These are phyloP conservation scores for Gaultheria prostrata DNA, from an alignment of 148 eudicot genomes.

Conservation along the genomic window DNA sequence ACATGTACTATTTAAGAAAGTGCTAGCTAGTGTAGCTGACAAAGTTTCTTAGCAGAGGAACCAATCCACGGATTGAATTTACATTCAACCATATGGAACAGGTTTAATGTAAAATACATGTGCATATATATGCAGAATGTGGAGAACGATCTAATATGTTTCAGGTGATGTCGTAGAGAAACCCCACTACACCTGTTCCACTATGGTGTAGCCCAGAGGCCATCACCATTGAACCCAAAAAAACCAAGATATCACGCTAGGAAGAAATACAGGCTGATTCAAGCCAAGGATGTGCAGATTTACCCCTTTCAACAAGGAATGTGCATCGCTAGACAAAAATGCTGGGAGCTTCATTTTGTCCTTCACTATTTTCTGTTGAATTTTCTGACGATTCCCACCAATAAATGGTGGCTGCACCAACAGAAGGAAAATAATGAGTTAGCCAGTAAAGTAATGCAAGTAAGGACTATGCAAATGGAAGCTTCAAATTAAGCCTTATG, in stretches of 20 bases:
- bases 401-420: conserved; percentile 51
- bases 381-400: conserved; percentile 49
- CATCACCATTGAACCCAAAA: neutral
- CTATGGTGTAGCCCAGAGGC: neutral
- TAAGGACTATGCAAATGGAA: neutral
- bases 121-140: neutral
- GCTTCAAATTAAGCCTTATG: neutral
- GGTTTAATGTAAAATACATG: neutral
- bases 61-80: neutral
- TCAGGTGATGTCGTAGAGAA: neutral
- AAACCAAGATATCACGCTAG: neutral
- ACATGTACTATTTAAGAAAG: neutral
- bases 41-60: neutral
- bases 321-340: conserved; percentile 61
- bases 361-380: conserved; percentile 52
- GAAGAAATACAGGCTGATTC: neutral
- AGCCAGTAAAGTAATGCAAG: neutral
- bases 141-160: neutral
- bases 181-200: neutral
- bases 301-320: conserved; percentile 58
- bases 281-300: neutral
- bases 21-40: neutral
- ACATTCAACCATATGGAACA: neutral
- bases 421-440: conserved; percentile 2
- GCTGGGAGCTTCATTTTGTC: conserved; percentile 57